Evolutionary conservation across 495 filamentous ascomycete species (phyloP).

Genomic region (Podospora didyma): DNA sequence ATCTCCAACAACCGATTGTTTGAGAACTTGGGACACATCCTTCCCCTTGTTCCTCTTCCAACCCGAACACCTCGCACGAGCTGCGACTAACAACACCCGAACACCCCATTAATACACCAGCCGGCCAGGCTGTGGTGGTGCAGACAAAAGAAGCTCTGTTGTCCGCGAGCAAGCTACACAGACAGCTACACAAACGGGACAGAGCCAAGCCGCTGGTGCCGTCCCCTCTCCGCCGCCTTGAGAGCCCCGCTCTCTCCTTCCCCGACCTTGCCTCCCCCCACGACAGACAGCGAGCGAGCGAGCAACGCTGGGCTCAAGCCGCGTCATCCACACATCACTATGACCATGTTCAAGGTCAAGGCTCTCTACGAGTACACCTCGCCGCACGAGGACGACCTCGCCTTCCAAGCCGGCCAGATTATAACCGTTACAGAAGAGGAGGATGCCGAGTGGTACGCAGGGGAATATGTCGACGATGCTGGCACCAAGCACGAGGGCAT

Average conservation of each 20-base stretch:
- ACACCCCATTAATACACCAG: no score
- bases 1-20: slow-evolving; percentile 21
- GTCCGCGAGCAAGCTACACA: no score
- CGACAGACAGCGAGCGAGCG: background rate
- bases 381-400: slow-evolving; percentile 88
- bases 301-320: slow-evolving; percentile 3
- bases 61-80: background rate
- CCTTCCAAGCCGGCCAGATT: slow-evolving; percentile 78
- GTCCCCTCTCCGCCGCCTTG: background rate
- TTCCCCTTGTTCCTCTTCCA: background rate
- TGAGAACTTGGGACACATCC: slow-evolving; percentile 20
- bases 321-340: slow-evolving; percentile 50
- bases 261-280: background rate
- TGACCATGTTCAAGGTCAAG: slow-evolving; percentile 79
- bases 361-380: slow-evolving; percentile 91
- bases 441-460: slow-evolving; percentile 91
- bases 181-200: no score
- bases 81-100: no score
- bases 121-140: no score
- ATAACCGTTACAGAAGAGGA: slow-evolving; percentile 91
- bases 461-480: slow-evolving; percentile 74
- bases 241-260: background rate
- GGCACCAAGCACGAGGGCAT: slow-evolving; percentile 80
- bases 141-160: no score
- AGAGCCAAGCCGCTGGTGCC: no score